phyloP scores from a whole-genome alignment of 148 eudicot species.

The Spergularia bocconei region DNA sequence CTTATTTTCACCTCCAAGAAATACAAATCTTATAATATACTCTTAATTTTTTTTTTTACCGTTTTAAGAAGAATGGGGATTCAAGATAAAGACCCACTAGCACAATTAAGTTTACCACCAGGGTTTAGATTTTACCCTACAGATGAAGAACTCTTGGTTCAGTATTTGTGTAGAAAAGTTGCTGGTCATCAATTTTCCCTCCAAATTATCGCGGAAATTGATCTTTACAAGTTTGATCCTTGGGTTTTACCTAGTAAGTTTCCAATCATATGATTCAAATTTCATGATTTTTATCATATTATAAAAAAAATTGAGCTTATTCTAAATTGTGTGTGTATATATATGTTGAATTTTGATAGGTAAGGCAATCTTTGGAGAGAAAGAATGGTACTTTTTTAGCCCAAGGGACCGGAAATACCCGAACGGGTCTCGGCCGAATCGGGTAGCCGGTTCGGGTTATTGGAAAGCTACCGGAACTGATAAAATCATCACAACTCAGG shows the following conservation, averaged over 20 bases:
- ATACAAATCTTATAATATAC: neutral
- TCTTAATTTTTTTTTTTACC: neutral
- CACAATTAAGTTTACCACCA: slow-evolving; percentile 70
- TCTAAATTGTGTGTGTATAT: slow-evolving; percentile 7
- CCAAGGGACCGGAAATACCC: slow-evolving; percentile 82
- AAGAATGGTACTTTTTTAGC: slow-evolving; percentile 84
- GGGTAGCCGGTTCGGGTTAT: slow-evolving; percentile 79
- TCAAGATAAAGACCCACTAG: slow-evolving; percentile 41
- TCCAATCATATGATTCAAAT: too few species aligned
- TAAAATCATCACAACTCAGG: slow-evolving; percentile 51
- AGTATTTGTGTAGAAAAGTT: slow-evolving; percentile 63
- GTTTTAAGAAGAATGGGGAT: slow-evolving; percentile 40
- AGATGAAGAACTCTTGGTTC: slow-evolving; percentile 75
- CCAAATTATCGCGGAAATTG: slow-evolving; percentile 64
- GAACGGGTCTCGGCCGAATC: slow-evolving; percentile 75
- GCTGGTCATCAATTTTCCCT: slow-evolving; percentile 57
- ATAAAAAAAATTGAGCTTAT: neutral
- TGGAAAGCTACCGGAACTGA: slow-evolving; percentile 92
- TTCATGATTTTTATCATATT: neutral
- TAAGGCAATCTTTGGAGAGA: slow-evolving; percentile 72
- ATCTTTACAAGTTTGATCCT: slow-evolving; percentile 76
- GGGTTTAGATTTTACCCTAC: slow-evolving; percentile 86
- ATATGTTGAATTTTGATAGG: slow-evolving; percentile 31
- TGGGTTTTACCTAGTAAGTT: slow-evolving; percentile 74
- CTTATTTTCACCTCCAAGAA: neutral